Percentiles rank a stretch among this genome's conserved stretches.
Evolutionary conservation across 352 stramenopile species (phyloP).

Genomic region (Phytophthora pinifolia): DNA sequence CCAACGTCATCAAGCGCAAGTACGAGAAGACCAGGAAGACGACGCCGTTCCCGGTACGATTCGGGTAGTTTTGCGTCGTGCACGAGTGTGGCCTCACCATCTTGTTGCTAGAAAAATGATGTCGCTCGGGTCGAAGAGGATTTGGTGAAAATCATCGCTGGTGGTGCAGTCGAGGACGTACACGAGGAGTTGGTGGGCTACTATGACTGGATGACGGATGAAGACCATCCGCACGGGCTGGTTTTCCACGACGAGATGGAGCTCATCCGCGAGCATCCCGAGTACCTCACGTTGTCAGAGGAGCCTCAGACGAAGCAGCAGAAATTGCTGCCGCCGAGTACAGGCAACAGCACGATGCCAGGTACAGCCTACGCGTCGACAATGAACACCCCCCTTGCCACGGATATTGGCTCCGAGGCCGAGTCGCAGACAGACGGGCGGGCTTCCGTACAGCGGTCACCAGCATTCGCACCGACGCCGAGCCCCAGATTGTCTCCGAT

Average conservation of each 20-base stretch:
- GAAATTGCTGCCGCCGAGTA: slow-evolving; percentile 29
- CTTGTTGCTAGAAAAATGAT: slow-evolving; percentile 62
- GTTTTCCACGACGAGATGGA: slow-evolving; percentile 82
- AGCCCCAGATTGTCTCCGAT: slow-evolving; percentile 53
- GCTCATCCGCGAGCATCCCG: slow-evolving; percentile 77
- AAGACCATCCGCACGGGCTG: slow-evolving; percentile 67
- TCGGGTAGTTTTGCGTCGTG: not conserved
- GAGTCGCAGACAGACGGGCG: slow-evolving; percentile 58
- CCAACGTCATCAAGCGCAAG: slow-evolving; percentile 86
- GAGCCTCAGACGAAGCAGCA: slow-evolving; percentile 46
- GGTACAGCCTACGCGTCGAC: slow-evolving; percentile 43
- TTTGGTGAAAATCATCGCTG: slow-evolving; percentile 78
- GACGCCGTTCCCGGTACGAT: slow-evolving; percentile 70
- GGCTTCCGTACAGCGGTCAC: slow-evolving; percentile 67
- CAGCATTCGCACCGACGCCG: slow-evolving; percentile 50
- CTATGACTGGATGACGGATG: slow-evolving; percentile 86
- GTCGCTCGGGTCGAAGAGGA: slow-evolving; percentile 83
- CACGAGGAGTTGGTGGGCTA: slow-evolving; percentile 88
- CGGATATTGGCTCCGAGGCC: slow-evolving; percentile 63
- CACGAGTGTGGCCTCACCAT: not conserved
- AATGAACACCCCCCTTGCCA: slow-evolving; percentile 71
- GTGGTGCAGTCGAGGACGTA: slow-evolving; percentile 74
- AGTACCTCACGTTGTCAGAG: slow-evolving; percentile 70
- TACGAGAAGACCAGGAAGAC: slow-evolving; percentile 88
- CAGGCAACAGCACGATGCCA: slow-evolving; percentile 24